Base-by-base conservation (phyloP, 352 stramenopile genomes). In the Thraustochytrium sp. region DNA sequence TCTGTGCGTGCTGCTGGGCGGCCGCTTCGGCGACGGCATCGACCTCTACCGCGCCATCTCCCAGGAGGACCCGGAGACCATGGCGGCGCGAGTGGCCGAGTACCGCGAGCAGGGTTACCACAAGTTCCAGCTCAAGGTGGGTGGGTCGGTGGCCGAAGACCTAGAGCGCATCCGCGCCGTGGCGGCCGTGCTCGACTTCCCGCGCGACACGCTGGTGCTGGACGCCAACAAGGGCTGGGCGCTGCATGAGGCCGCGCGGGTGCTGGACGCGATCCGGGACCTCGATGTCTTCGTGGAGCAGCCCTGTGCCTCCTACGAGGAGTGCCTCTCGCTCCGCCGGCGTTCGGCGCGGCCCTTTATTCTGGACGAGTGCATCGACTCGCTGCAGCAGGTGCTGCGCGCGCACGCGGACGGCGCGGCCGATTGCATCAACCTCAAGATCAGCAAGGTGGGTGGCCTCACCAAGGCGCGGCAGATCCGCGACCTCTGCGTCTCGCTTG, bases 81-180 rank as follows among this genome's bases (percentile, higher is more conserved):
- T 84, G 75, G 75, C 75, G 3, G 75, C 42, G 4, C 63, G 56
- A 16, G 63, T 84, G 18, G 63, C 34, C 3, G 46, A 61, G 13
- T 84, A 84, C 59, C 75, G 75, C 40, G 63, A 26, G 21, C 34
- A 84, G 61, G 75, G 75, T 3, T 84, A 84, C 48, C 31, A 61
- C 21, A 78, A 80, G n/a, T 84, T 84, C 55, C 75, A 84, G 61
- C 75, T 84, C 75, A 84, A 84, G 61, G 75, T 65, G 11, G 75
- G 75, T 26, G 44, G 55, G 4, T 26, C 26, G 4, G 56, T 78
- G 9, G 75, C 49, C 8, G 75, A 77, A 4, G 75, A 84, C 40
- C 65, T 84, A 3, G 59, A 11, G 34, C 55, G 75, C 23, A 84
- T 84, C 38, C 49, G 37, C 2, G 68, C 68, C 29, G 63, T 78